Percentiles rank a stretch among this genome's conserved stretches.
These are phyloP conservation scores for Sinapis alba DNA, from an alignment of 441 rosid species.

Conservation along the genomic window DNA sequence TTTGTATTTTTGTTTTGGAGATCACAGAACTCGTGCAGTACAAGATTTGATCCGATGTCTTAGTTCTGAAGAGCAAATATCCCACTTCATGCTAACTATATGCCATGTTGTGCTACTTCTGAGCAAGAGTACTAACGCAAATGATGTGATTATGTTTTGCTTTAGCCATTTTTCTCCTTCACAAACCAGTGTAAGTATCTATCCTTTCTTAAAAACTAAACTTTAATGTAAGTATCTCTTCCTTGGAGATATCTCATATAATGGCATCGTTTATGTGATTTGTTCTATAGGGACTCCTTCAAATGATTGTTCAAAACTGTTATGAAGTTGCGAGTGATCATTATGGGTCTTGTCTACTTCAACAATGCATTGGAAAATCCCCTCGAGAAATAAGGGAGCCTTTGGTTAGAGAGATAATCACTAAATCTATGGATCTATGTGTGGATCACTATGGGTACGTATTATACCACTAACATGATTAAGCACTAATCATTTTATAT, in stretches of 20 bases:
- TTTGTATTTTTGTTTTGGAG: slow-evolving; percentile 1
- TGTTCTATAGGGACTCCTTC: slow-evolving; percentile 48
- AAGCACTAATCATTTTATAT: not conserved
- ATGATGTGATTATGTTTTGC: slow-evolving; percentile 58
- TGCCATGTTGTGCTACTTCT: slow-evolving; percentile 45
- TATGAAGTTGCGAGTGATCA: slow-evolving; percentile 56
- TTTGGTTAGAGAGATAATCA: slow-evolving; percentile 47
- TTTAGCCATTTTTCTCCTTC: slow-evolving; percentile 52
- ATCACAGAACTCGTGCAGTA: slow-evolving; percentile 53
- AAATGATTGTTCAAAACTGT: slow-evolving; percentile 48
- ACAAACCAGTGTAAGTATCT: slow-evolving; percentile 48
- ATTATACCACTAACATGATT: not conserved
- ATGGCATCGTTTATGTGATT: not conserved
- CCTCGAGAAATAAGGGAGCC: slow-evolving; percentile 43
- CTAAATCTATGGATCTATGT: slow-evolving; percentile 49
- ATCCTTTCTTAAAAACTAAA: not conserved
- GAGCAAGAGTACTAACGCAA: slow-evolving; percentile 55
- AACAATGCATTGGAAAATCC: slow-evolving; percentile 54
- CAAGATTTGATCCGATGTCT: slow-evolving; percentile 53
- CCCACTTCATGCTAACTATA: slow-evolving; percentile 47
- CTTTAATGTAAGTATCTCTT: not conserved
- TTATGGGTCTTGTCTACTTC: slow-evolving; percentile 66
- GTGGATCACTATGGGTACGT: slow-evolving; percentile 59
- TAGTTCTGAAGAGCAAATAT: slow-evolving; percentile 46
- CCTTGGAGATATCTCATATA: too few relatives aligned